Base-by-base conservation (phyloP, 176 grass and related monocot species). In the Eragrostis curvula region DNA sequence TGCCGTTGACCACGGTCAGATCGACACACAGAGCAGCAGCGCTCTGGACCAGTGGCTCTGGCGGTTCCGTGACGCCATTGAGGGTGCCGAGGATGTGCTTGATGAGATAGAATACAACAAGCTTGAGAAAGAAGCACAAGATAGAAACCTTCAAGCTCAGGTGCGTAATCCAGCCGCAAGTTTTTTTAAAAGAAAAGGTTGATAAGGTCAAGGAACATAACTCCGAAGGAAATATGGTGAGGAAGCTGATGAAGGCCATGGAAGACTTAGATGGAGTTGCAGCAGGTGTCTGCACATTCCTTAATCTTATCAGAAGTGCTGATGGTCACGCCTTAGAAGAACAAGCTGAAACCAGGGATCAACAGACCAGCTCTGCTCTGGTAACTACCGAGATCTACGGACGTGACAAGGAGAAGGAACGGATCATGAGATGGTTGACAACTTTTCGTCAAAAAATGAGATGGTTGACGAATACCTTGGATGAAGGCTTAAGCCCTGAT, bases 381-480 rank as follows among this genome's bases (percentile, higher is more conserved):
- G 80, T 36, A 0, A 29, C 74, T 23, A 59, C 7, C 18, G 32
- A 68, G 8, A 66, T 85, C 0, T 89, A 85, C 53, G 87, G 83
- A 0, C 87, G 87, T 74, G 63, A 71, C 20, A 71, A 6, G 0
- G 83, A 89, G 7, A 82, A 82, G 74, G n/a, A 29, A 85, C 2
- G 74, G n/a, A 29, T 89, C 2, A 55, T 85, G 12, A 66, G 30
- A 56, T 85, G 59, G 77, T n/a, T 89, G 46, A 68, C 57, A n/a
- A n/a, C n/a, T n/a, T n/a, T n/a, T n/a, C n/a, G n/a, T n/a, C n/a
- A n/a, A n/a, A n/a, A n/a, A n/a, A 55, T 85, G 12, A 66, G 30
- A 56, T 85, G 59, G 77, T n/a, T 89, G 46, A 68, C 57, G 48
- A 5, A 41, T 25, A 2, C 32, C 64, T 3, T 36, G 12, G 18